Evolutionary conservation across 169 alveolate genomes (phyloP).

Genomic region (Eimeria necatrix): DNA sequence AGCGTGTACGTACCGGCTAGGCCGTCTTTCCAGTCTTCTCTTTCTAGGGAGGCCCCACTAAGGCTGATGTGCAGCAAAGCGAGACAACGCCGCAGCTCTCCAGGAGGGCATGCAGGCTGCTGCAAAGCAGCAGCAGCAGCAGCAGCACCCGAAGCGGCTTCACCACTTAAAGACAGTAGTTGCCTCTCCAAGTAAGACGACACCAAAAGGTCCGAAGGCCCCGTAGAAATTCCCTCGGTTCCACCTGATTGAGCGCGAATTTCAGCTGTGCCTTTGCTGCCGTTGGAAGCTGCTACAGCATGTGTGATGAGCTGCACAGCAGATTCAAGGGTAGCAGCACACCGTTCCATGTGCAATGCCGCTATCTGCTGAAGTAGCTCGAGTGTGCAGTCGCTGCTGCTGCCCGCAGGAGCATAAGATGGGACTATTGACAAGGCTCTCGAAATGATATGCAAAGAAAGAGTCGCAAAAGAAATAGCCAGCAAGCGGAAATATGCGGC

Average conservation of each 20-base stretch:
- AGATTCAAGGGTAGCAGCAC: constrained; percentile 51
- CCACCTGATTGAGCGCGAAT: neutral
- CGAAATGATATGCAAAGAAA: constrained; percentile 36
- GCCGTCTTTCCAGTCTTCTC: constrained; percentile 59
- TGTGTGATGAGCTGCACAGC: constrained; percentile 51
- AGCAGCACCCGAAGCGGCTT: constrained; percentile 62
- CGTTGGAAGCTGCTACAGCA: neutral
- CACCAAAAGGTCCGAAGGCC: constrained; percentile 33
- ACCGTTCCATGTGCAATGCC: constrained; percentile 53
- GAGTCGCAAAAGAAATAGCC: constrained; percentile 21
- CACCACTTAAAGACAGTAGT: constrained; percentile 61
- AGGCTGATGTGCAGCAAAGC: constrained; percentile 61
- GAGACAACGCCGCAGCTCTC: constrained; percentile 54
- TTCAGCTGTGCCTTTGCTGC: constrained; percentile 19
- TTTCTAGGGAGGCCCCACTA: constrained; percentile 33
- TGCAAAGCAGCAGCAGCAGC: constrained; percentile 61
- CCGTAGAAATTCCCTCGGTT: neutral
- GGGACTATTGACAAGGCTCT: constrained; percentile 24
- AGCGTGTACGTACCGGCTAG: neutral
- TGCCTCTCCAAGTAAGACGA: constrained; percentile 64
- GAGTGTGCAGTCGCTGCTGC: constrained; percentile 23
- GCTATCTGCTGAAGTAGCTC: constrained; percentile 40
- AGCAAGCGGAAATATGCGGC: constrained; percentile 40
- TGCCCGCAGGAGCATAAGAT: neutral
- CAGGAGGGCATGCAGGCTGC: constrained; percentile 53